phyloP scores from a whole-genome alignment of 148 eudicot genomes.

The Agrostemma githago region DNA sequence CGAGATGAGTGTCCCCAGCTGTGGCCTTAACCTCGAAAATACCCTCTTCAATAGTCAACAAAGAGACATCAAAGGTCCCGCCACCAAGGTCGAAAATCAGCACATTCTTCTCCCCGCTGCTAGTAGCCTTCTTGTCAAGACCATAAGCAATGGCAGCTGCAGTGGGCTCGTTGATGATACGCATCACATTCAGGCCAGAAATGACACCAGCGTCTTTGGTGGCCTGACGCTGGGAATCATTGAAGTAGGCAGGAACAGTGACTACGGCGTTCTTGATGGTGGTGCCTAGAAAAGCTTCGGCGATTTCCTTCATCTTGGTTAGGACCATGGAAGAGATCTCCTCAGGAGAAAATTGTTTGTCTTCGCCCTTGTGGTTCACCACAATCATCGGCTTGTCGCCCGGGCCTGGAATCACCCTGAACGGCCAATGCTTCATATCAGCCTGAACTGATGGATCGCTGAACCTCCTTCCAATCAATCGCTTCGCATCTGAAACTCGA shows the following conservation, averaged over 20 bases:
- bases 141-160: conserved; percentile 14
- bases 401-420: conserved; percentile 3
- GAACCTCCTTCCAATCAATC: conserved; percentile 5
- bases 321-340: conserved; percentile 7
- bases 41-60: conserved; percentile 4
- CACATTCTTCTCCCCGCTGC: conserved; percentile 9
- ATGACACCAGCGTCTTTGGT: conserved; percentile 6
- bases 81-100: conserved; percentile 5
- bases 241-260: conserved; percentile 4
- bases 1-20: conserved; percentile 8
- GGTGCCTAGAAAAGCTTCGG: conserved; percentile 1
- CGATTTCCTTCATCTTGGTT: conserved; percentile 8
- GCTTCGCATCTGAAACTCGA: conserved; percentile 5
- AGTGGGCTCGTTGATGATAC: conserved; percentile 5
- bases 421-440: conserved; percentile 7
- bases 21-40: conserved; percentile 11
- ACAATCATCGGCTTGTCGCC: conserved; percentile 9
- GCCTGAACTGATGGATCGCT: conserved; percentile 7
- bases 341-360: conserved; percentile 4
- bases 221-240: conserved; percentile 4
- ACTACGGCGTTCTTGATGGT: conserved; percentile 5
- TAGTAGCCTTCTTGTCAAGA: conserved; percentile 7
- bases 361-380: conserved; percentile 5
- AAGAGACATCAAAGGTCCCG: neutral
- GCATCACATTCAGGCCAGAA: conserved; percentile 7